phyloP scores from a whole-genome alignment of 129 eudicot species.

The Pulicaria dysenterica region DNA sequence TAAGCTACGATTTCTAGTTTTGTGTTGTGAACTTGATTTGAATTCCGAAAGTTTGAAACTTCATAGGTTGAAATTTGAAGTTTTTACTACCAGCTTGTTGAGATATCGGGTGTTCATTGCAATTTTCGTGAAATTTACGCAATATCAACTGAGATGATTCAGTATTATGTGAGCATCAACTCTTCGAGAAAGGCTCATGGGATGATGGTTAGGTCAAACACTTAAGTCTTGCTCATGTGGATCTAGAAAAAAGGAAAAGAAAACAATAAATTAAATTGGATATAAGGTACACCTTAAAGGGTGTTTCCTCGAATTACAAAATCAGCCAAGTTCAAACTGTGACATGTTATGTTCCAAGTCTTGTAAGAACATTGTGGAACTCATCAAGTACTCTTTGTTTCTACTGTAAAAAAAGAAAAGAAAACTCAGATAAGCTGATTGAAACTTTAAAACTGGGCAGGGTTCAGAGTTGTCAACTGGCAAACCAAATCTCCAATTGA shows the following conservation, averaged over 20 bases:
- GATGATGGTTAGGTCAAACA: conserved; percentile 27
- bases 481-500: neutral
- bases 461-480: neutral
- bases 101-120: neutral
- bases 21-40: neutral
- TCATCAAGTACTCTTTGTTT: neutral
- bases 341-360: neutral
- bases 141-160: neutral
- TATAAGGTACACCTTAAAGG: too few species aligned
- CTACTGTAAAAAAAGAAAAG: neutral
- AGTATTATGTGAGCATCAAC: neutral
- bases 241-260: neutral
- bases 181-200: neutral
- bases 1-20: conserved; percentile 29
- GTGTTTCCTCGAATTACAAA: neutral
- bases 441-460: neutral
- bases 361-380: neutral
- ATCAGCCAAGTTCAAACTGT: neutral
- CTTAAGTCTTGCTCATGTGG: conserved; percentile 9
- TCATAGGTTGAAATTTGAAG: neutral
- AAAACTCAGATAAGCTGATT: neutral
- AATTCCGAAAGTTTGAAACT: neutral
- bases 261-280: neutral
- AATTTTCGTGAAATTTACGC: neutral
- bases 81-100: conserved; percentile 6